These are phyloP conservation scores for Hevea brasiliensis DNA, from an alignment of 345 rosid species.

Conservation along the genomic window DNA sequence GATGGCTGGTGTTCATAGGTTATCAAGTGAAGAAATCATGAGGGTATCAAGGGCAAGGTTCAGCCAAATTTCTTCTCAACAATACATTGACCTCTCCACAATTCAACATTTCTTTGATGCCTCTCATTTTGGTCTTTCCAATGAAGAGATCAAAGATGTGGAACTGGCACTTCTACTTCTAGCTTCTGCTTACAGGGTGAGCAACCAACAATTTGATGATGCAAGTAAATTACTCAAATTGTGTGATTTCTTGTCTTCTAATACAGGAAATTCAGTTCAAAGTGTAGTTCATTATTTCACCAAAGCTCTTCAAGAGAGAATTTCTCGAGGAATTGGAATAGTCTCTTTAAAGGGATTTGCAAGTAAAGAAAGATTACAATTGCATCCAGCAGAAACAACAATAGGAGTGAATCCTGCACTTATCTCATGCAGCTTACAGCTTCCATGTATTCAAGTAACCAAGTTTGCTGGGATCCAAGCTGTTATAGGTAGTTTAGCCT, in stretches of 20 bases:
- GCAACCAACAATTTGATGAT: not conserved
- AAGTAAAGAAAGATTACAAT: not conserved
- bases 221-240: not conserved
- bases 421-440: not conserved
- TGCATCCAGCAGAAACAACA: not conserved
- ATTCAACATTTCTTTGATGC: not conserved
- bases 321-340: not conserved
- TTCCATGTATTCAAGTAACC: not conserved
- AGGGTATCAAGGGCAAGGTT: constrained; percentile 11
- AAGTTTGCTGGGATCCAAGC: constrained; percentile 46
- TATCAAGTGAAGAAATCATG: constrained; percentile 11
- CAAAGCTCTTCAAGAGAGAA: constrained; percentile 2
- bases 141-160: constrained; percentile 1
- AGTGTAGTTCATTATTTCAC: too few species aligned
- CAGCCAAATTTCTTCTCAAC: not conserved
- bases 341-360: not conserved
- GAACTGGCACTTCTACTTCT: not conserved
- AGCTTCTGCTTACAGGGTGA: not conserved
- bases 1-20: not conserved
- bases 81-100: not conserved
- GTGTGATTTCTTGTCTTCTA: too few species aligned
- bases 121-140: not conserved
- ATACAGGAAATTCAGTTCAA: too few species aligned
- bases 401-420: not conserved
- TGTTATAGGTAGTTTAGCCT: constrained; percentile 40